Base-by-base conservation (phyloP, 2,329 filamentous ascomycete genomes). In the Zasmidium angulare region DNA sequence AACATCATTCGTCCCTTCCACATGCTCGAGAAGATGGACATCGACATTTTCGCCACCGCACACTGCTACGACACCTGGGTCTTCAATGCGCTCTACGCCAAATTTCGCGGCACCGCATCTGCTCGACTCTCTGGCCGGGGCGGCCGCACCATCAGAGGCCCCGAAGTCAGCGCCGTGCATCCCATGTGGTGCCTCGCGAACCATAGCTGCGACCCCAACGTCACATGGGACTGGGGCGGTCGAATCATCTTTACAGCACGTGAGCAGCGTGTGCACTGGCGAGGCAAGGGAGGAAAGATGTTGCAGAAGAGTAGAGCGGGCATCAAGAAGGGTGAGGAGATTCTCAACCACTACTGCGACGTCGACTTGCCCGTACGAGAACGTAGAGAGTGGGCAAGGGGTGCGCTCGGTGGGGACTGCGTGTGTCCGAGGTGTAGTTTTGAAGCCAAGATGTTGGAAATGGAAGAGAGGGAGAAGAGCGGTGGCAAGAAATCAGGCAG, bases 101-200 rank as follows among this genome's bases (percentile, higher is more conserved):
- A 98, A 74, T 96, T 97, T 74, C 86, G 95, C 22, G 95, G 91
- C 54, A 96, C 93, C 0, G 95, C 95, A 0, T 96, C 91, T 1
- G 93, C 93, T 3, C 85, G 90, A 43, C 88, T 95, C 66, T 91
- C 85, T 62, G 74, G 73, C 3, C 60, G 67, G 2, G 70, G 68
- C 14, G 71, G 80, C 51, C 73, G 78, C 3, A 83, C 82, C 0
- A 90, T 93, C 63, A 90, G 92, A 2, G 86, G 90, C 10, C 93
- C 95, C 0, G 95, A 98, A 69, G 89, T 96, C 3, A 91, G 91
- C 24, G 93, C 93, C 24, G 93, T 98, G 24, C 93, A 98, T 76
- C 92, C 93, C 1, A 86, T 96, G 67, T 99, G 95, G 92, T 98
- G 93, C 76, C 81, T 98, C 26, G 93, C 93, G 24, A 99, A 99